Evolutionary conservation across 352 stramenopile genomes (phyloP).

Genomic region (Albugo laibachii): DNA sequence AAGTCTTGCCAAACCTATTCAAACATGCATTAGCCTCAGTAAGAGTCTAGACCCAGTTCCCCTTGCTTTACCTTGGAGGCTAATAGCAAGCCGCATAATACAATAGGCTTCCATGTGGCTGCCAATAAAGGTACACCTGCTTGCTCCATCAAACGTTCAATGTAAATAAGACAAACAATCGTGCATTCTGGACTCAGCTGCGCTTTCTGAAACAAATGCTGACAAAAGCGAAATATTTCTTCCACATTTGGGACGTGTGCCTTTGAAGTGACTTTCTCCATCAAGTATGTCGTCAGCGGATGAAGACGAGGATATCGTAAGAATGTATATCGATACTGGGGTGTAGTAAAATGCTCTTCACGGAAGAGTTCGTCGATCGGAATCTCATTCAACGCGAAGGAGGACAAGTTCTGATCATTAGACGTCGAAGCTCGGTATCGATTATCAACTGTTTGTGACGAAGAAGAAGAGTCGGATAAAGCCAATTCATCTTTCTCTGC

Average conservation of each 20-base stretch:
- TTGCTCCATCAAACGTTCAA: slow-evolving; percentile 96
- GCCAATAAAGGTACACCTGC: slow-evolving; percentile 89
- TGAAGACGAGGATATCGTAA: slow-evolving; percentile 46
- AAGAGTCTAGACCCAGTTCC: neutral
- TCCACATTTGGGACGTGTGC: slow-evolving; percentile 74
- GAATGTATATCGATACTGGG: slow-evolving; percentile 79
- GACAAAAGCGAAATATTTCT: slow-evolving; percentile 85
- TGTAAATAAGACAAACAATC: slow-evolving; percentile 97
- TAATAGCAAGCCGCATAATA: slow-evolving; percentile 92
- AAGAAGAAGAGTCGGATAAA: slow-evolving; percentile 5
- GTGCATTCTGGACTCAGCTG: slow-evolving; percentile 96
- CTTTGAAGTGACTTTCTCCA: slow-evolving; percentile 71
- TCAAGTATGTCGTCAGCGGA: slow-evolving; percentile 56
- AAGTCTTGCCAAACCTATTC: slow-evolving; percentile 93
- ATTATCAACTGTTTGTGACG: neutral
- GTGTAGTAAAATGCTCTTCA: slow-evolving; percentile 78
- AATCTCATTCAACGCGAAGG: slow-evolving; percentile 39
- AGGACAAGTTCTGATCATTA: slow-evolving; percentile 6
- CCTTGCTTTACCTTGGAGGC: slow-evolving; percentile 81
- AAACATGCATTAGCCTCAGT: slow-evolving; percentile 1
- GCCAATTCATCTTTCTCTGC: neutral
- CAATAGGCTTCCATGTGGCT: slow-evolving; percentile 93
- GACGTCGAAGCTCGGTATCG: neutral
- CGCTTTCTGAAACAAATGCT: slow-evolving; percentile 92
- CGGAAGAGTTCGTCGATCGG: slow-evolving; percentile 68